Evolutionary conservation across 306 rosid species (phyloP).

Genomic region (Fragaria vesca): DNA sequence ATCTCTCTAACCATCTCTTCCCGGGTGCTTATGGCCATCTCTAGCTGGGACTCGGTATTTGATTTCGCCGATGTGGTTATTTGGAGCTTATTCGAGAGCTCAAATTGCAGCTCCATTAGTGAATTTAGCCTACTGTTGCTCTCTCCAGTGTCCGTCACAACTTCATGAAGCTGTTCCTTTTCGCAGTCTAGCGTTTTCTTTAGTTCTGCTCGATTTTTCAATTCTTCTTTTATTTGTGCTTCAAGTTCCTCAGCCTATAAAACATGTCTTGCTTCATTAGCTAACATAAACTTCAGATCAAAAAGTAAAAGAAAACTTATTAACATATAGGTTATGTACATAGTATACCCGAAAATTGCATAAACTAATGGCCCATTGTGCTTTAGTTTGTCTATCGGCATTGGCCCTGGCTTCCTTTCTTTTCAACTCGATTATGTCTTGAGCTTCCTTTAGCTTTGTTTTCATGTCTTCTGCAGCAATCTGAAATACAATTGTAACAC

Average conservation of each 20-base stretch:
- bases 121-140: constrained; percentile 56
- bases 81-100: constrained; percentile 67
- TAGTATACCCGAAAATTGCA: constrained; percentile 61
- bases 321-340: not conserved
- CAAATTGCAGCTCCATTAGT: constrained; percentile 49
- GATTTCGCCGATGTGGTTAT: constrained; percentile 40
- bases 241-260: constrained; percentile 62
- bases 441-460: constrained; percentile 53
- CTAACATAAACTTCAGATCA: not conserved
- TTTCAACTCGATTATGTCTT: constrained; percentile 42
- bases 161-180: constrained; percentile 48
- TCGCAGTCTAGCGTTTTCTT: constrained; percentile 38
- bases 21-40: constrained; percentile 45
- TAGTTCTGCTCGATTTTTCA: constrained; percentile 38
- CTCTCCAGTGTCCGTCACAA: constrained; percentile 49
- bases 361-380: constrained; percentile 67
- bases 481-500: constrained; percentile 26
- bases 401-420: constrained; percentile 51
- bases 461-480: constrained; percentile 40
- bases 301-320: not conserved
- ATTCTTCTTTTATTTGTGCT: constrained; percentile 50
- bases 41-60: constrained; percentile 45
- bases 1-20: constrained; percentile 58
- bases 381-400: constrained; percentile 49
- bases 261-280: not conserved